phyloP scores from a whole-genome alignment of 345 rosid genomes.

The Salix suchowensis region DNA sequence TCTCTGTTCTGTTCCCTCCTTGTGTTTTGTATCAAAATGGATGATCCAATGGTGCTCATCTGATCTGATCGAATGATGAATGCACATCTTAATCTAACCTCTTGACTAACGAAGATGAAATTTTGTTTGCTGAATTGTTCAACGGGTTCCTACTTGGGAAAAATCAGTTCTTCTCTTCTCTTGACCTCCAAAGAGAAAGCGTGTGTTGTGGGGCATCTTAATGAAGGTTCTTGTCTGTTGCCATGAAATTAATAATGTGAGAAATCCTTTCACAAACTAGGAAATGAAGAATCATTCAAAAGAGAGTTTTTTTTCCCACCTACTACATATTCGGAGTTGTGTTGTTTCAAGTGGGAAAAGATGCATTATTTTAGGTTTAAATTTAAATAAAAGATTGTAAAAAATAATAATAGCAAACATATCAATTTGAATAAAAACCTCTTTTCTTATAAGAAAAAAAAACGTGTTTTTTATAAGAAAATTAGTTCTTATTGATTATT shows the following conservation, averaged over 20 bases:
- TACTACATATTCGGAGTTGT: too few species aligned
- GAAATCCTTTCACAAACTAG: too few species aligned
- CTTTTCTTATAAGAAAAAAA: too few species aligned
- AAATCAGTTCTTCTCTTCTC: constrained; percentile 13
- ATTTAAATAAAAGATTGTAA: too few species aligned
- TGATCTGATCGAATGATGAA: not conserved
- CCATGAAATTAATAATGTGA: not conserved
- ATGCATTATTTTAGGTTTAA: too few species aligned
- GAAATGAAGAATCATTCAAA: too few species aligned
- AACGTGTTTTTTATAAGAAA: too few species aligned
- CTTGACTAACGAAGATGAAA: not conserved
- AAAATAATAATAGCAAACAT: too few species aligned
- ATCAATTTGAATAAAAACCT: too few species aligned
- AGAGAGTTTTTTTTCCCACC: too few species aligned
- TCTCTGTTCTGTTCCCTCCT: not conserved
- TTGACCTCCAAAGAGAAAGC: not conserved
- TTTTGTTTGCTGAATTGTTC: not conserved
- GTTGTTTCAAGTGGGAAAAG: too few species aligned
- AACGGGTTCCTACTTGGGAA: not conserved
- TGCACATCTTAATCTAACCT: not conserved
- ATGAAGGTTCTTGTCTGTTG: not conserved
- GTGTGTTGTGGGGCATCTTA: constrained; percentile 9
- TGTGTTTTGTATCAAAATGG: not conserved
- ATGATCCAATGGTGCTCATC: constrained; percentile 20
- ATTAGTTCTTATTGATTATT: too few species aligned